Percentiles rank a stretch among this genome's conserved stretches.
Conservation (phyloP, 345 rosid genomes). For the Pugionium dolabratum region DNA sequence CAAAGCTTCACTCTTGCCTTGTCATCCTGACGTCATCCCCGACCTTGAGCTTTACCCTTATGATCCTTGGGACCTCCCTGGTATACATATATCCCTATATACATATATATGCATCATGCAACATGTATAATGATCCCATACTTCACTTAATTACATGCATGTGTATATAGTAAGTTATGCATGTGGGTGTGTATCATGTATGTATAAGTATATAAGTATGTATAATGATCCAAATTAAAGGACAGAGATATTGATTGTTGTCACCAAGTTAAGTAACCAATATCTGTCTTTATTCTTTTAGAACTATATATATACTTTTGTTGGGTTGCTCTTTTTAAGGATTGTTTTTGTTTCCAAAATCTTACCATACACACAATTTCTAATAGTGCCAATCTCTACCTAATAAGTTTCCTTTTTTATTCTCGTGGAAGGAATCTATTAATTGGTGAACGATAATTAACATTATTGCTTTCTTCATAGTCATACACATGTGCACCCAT, state of each 20-base stretch:
- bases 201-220: slow-evolving; percentile 12
- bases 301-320: slow-evolving; percentile 15
- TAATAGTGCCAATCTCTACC: slow-evolving; percentile 29
- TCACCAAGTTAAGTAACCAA: slow-evolving; percentile 41
- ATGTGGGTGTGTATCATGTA: slow-evolving; percentile 9
- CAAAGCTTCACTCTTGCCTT: slow-evolving; percentile 77
- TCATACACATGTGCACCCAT: slow-evolving; percentile 40
- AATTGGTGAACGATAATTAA: slow-evolving; percentile 33
- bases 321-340: slow-evolving; percentile 37
- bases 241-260: slow-evolving; percentile 36
- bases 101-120: slow-evolving; percentile 13
- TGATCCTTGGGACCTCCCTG: slow-evolving; percentile 97
- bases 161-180: neutral
- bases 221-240: slow-evolving; percentile 27
- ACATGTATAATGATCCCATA: slow-evolving; percentile 5
- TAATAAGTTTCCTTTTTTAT: slow-evolving; percentile 30
- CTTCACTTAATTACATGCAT: slow-evolving; percentile 16
- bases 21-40: slow-evolving; percentile 92
- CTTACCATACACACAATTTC: slow-evolving; percentile 33
- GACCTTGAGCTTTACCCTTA: slow-evolving; percentile 84
- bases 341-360: slow-evolving; percentile 38
- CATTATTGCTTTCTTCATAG: slow-evolving; percentile 34
- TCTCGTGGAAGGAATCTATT: slow-evolving; percentile 34
- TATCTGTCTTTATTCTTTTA: slow-evolving; percentile 24
- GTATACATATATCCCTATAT: slow-evolving; percentile 38